phyloP scores from a whole-genome alignment of 805 yeast genomes.

The Zygosaccharomyces bisporus region DNA sequence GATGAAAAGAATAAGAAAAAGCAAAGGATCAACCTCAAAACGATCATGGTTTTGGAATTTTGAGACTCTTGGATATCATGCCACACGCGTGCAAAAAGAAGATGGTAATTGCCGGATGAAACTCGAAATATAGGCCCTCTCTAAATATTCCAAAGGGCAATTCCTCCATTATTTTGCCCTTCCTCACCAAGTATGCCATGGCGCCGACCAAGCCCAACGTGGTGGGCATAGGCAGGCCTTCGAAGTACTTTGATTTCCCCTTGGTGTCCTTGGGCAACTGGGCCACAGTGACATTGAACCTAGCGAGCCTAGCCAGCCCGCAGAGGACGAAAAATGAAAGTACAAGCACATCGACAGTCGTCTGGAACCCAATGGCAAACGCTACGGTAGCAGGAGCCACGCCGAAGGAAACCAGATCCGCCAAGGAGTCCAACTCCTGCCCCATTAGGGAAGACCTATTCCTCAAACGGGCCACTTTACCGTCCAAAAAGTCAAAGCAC shows the following conservation, averaged over 20 bases:
- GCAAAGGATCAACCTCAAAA: not conserved
- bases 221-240: slow-evolving; percentile 95
- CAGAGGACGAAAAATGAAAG: slow-evolving; percentile 85
- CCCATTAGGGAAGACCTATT: slow-evolving; percentile 92
- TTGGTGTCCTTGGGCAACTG: slow-evolving; percentile 83
- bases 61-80: slow-evolving; percentile 85
- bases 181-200: slow-evolving; percentile 65
- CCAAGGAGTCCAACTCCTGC: slow-evolving; percentile 94
- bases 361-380: slow-evolving; percentile 82
- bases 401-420: slow-evolving; percentile 91
- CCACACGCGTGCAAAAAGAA: slow-evolving; percentile 82
- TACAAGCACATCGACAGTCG: slow-evolving; percentile 73
- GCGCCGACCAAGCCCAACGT: slow-evolving; percentile 67
- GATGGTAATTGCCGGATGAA: slow-evolving; percentile 64
- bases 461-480: slow-evolving; percentile 92
- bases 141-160: slow-evolving; percentile 67
- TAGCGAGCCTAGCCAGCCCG: slow-evolving; percentile 89
- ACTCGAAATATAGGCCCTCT: slow-evolving; percentile 55
- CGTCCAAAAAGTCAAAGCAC: slow-evolving; percentile 95
- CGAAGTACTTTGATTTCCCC: slow-evolving; percentile 90
- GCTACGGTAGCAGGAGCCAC: slow-evolving; percentile 95
- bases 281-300: slow-evolving; percentile 92
- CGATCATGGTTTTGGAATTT: slow-evolving; percentile 74
- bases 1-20: not conserved
- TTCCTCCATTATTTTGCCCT: slow-evolving; percentile 44